Conservation (phyloP, 73 alveolate species). For the Symbiodinium natans region DNA sequence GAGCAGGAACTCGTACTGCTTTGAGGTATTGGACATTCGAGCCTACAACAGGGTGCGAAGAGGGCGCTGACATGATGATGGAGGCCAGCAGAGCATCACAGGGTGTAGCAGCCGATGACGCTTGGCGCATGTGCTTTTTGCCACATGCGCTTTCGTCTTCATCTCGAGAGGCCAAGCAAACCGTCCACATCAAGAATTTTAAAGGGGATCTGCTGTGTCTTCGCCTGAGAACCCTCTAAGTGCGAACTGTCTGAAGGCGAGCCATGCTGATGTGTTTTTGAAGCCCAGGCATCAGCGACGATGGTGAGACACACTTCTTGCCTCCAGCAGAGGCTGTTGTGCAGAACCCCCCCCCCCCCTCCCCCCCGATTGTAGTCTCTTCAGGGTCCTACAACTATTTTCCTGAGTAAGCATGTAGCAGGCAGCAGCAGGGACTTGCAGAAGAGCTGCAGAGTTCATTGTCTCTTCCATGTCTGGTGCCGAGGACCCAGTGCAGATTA, state of each 20-base stretch:
- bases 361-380: too few relatives aligned
- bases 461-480: constrained; percentile 9
- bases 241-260: background rate
- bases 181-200: constrained; percentile 60
- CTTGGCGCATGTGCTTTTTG: background rate
- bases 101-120: background rate
- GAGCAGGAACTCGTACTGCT: background rate
- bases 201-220: constrained; percentile 49
- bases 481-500: background rate
- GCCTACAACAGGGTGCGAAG: constrained; percentile 19
- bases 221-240: background rate
- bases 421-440: background rate
- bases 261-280: background rate
- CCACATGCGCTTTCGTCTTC: background rate
- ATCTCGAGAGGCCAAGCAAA: constrained; percentile 44
- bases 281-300: background rate
- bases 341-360: too few relatives aligned
- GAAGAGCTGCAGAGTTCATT: background rate
- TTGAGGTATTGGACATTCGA: constrained; percentile 76
- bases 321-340: constrained; percentile 39
- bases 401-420: too few relatives aligned
- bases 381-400: too few relatives aligned
- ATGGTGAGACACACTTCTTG: constrained; percentile 36
- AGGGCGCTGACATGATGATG: background rate
- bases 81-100: background rate